Conservation (phyloP, 2,329 filamentous ascomycete species). For the Trichoderma breve region DNA sequence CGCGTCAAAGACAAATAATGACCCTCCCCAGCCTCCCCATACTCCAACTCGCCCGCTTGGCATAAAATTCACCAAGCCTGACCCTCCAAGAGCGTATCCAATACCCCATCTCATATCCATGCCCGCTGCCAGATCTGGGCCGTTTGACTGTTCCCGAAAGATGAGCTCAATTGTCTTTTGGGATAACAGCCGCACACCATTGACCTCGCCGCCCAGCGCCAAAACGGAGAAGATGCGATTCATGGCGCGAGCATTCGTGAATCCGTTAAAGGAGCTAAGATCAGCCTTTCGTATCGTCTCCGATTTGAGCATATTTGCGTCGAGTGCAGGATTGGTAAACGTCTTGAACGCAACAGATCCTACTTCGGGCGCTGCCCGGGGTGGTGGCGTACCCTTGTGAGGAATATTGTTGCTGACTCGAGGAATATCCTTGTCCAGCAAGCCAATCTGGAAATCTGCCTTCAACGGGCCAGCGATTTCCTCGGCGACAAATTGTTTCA, state of each 20-base stretch:
- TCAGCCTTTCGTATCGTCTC: constrained; percentile 39
- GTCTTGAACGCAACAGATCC: constrained; percentile 27
- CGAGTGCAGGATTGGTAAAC: constrained; percentile 27
- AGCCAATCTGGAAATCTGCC: constrained; percentile 48
- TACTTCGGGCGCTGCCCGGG: constrained; percentile 21
- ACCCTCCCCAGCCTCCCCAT: constrained; percentile 49
- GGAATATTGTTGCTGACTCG: constrained; percentile 39
- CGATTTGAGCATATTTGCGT: constrained; percentile 26
- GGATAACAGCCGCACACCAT: constrained; percentile 36
- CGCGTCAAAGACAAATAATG: constrained; percentile 42
- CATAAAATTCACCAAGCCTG: neutral
- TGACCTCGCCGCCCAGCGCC: constrained; percentile 24
- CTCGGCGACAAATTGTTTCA: constrained; percentile 41
- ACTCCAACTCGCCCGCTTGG: constrained; percentile 36
- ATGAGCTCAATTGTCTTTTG: constrained; percentile 43
- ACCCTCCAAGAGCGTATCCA: constrained; percentile 31
- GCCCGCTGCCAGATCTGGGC: constrained; percentile 40
- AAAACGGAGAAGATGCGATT: constrained; percentile 39
- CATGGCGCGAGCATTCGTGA: constrained; percentile 44
- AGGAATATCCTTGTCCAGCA: constrained; percentile 39
- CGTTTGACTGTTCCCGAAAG: constrained; percentile 43
- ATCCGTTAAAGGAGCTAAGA: constrained; percentile 44
- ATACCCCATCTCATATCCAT: constrained; percentile 40
- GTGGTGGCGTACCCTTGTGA: constrained; percentile 29
- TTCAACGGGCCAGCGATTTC: constrained; percentile 40